Percentiles rank a stretch among this genome's conserved stretches.
Conservation (phyloP, 306 rosid species). For the Cucumis sativus region Cucumber_9930_V3 NC_026661.2:16550001-16550500, state of each 20-base stretch:
- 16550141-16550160: conserved; percentile 38
- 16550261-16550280: conserved; percentile 62
- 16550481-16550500: conserved; percentile 45
- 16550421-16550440: conserved; percentile 66
- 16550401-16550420: conserved; percentile 36
- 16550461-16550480: conserved; percentile 53
- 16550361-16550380: conserved; percentile 70
- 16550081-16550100: conserved; percentile 60
- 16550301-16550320: conserved; percentile 82
- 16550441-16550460: conserved; percentile 70
- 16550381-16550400: neutral
- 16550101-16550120: conserved; percentile 60
- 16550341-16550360: conserved; percentile 47
- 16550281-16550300: conserved; percentile 46
- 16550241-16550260: conserved; percentile 57
- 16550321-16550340: conserved; percentile 50
- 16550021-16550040: conserved; percentile 71
- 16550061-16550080: conserved; percentile 44
- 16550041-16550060: conserved; percentile 31
- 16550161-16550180: conserved; percentile 33
- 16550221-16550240: conserved; percentile 53
- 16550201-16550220: conserved; percentile 67
- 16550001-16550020: conserved; percentile 59
- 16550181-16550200: conserved; percentile 76
- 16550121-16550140: conserved; percentile 39